Evolutionary conservation across 306 rosid species (phyloP).

Genomic region (Mimosa bimucronata): DNA sequence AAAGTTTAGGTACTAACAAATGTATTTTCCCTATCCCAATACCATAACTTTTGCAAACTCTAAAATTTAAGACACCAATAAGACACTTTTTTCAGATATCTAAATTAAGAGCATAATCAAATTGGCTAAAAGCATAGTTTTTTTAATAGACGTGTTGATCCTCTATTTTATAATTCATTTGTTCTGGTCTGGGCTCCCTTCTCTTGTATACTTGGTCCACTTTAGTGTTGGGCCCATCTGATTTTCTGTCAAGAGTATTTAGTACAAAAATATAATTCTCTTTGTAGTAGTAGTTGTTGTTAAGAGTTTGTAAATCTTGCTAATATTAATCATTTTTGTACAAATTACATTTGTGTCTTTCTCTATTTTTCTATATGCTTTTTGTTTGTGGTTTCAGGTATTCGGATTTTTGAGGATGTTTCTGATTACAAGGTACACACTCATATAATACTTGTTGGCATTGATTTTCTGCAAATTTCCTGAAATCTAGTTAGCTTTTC

Average conservation of each 20-base stretch:
- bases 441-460: not conserved
- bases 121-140: not conserved
- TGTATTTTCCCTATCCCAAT: too few relatives aligned
- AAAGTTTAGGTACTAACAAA: too few relatives aligned
- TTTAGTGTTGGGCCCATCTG: not conserved
- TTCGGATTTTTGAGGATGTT: constrained; percentile 90
- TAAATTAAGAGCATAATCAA: constrained; percentile 18
- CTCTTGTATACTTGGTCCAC: too few relatives aligned
- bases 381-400: constrained; percentile 66
- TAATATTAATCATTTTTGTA: constrained; percentile 11
- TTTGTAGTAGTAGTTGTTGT: constrained; percentile 12
- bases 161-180: not conserved
- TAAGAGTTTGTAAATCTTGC: constrained; percentile 27
- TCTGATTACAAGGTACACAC: constrained; percentile 60
- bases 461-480: constrained; percentile 13
- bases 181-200: not conserved
- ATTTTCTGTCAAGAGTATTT: constrained; percentile 23
- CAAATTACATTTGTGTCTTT: constrained; percentile 14
- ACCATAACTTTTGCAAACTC: too few relatives aligned
- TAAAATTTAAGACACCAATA: constrained; percentile 30
- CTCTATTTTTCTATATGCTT: constrained; percentile 11
- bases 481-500: constrained; percentile 14
- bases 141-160: not conserved
- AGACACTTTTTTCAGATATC: not conserved
- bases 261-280: constrained; percentile 5